A percentile compares a stretch with the other conserved stretches of the same genome.
phyloP scores from a whole-genome alignment of 2,329 filamentous ascomycete species.

The Colletotrichum simmondsii region DNA sequence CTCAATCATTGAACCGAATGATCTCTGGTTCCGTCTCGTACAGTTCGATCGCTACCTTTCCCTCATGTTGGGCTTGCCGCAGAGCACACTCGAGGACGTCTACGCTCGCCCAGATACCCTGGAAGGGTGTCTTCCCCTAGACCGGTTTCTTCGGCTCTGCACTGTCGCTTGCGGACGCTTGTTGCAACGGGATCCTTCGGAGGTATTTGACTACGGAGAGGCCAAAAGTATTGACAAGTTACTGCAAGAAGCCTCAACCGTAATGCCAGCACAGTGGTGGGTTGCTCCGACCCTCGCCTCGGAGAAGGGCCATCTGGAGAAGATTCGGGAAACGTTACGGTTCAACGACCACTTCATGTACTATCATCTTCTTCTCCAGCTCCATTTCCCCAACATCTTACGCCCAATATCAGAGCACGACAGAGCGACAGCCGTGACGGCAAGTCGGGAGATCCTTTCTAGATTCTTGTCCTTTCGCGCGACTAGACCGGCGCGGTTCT shows the following conservation, averaged over 20 bases:
- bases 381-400: conserved; percentile 53
- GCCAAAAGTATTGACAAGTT: conserved; percentile 46
- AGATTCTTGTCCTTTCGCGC: conserved; percentile 48
- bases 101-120: conserved; percentile 22
- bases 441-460: conserved; percentile 49
- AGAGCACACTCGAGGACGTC: conserved; percentile 38
- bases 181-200: conserved; percentile 47
- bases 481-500: conserved; percentile 37
- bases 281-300: conserved; percentile 40
- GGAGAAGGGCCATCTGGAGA: not conserved
- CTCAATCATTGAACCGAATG: conserved; percentile 19
- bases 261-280: conserved; percentile 50
- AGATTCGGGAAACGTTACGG: conserved; percentile 37
- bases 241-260: conserved; percentile 43
- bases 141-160: conserved; percentile 40
- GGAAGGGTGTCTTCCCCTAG: conserved; percentile 42
- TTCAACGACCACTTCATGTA: conserved; percentile 49
- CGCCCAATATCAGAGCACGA: conserved; percentile 20
- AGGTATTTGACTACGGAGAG: conserved; percentile 35
- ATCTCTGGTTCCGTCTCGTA: conserved; percentile 51
- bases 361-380: conserved; percentile 49
- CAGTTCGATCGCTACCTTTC: conserved; percentile 49
- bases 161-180: conserved; percentile 47
- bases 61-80: conserved; percentile 53
- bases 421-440: conserved; percentile 48